phyloP scores from a whole-genome alignment of 352 stramenopile genomes.

The Globisporangium barbulae region DNA sequence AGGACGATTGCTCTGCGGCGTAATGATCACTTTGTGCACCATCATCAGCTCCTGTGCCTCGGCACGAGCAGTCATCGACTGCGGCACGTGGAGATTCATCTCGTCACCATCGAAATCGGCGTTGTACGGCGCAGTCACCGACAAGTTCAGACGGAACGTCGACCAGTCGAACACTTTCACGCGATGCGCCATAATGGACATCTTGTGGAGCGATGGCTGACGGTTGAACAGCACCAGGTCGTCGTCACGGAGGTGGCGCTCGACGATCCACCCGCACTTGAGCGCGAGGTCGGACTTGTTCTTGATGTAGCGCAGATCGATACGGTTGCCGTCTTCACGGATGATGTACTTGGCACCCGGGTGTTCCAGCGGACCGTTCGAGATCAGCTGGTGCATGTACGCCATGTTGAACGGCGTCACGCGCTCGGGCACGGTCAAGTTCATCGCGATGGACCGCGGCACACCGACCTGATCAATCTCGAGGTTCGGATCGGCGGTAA shows the following conservation, averaged over 20 bases:
- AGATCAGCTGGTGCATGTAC: slow-evolving; percentile 94
- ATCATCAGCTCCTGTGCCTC: slow-evolving; percentile 99
- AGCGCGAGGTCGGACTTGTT: slow-evolving; percentile 95
- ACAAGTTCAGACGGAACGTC: slow-evolving; percentile 99
- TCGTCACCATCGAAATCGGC: slow-evolving; percentile 99
- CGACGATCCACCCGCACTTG: slow-evolving; percentile 98
- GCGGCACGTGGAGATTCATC: slow-evolving; percentile 99
- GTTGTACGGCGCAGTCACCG: slow-evolving; percentile 98
- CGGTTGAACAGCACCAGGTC: slow-evolving; percentile 99
- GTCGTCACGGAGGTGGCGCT: slow-evolving; percentile 97
- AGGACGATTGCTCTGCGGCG: slow-evolving; percentile 97
- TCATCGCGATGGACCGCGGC: slow-evolving; percentile 97
- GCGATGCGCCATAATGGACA: slow-evolving; percentile 99
- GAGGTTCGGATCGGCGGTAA: slow-evolving; percentile 99
- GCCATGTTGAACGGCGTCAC: slow-evolving; percentile 99
- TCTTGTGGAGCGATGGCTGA: slow-evolving; percentile 99
- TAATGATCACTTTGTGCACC: slow-evolving; percentile 98
- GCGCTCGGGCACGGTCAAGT: slow-evolving; percentile 97
- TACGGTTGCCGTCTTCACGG: slow-evolving; percentile 94
- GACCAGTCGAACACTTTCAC: slow-evolving; percentile 99
- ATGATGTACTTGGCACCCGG: slow-evolving; percentile 99
- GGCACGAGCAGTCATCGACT: slow-evolving; percentile 96
- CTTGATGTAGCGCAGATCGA: slow-evolving; percentile 98
- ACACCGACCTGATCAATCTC: slow-evolving; percentile 99
- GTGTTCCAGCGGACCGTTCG: slow-evolving; percentile 95